Evolutionary conservation across 1,284 basidiomycete genomes (phyloP).

Genomic region (Pascua guehoae): DNA sequence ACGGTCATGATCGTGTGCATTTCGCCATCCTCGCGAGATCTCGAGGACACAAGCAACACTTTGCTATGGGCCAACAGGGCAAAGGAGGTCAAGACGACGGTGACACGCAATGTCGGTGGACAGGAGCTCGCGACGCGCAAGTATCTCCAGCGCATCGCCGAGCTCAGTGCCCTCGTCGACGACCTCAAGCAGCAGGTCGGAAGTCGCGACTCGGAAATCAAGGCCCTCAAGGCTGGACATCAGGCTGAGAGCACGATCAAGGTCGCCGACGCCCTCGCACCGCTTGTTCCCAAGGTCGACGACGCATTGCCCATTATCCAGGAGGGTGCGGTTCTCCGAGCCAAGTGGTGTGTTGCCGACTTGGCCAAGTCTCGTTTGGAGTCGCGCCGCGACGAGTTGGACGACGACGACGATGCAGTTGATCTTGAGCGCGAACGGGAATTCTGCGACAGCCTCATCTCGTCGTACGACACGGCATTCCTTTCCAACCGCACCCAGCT

Average conservation of each 20-base stretch:
- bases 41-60: conserved; percentile 96
- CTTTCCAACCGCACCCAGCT: conserved; percentile 61
- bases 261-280: conserved; percentile 65
- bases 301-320: conserved; percentile 65
- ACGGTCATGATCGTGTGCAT: conserved; percentile 98
- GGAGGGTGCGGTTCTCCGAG: conserved; percentile 73
- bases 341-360: conserved; percentile 71
- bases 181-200: conserved; percentile 66
- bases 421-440: conserved; percentile 63
- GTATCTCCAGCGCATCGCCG: conserved; percentile 87
- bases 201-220: conserved; percentile 33
- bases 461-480: conserved; percentile 66
- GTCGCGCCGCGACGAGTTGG: conserved; percentile 63
- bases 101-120: conserved; percentile 84
- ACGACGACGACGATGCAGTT: conserved; percentile 42
- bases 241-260: conserved; percentile 52
- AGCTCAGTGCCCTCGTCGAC: conserved; percentile 47
- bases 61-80: conserved; percentile 92
- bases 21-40: conserved; percentile 87
- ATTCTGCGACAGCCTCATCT: conserved; percentile 65
- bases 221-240: conserved; percentile 23
- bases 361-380: conserved; percentile 64
- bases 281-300: conserved; percentile 65
- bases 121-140: conserved; percentile 88
- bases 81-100: conserved; percentile 92